Evolutionary conservation across 352 stramenopile species (phyloP), one percentile per base, ranked within the genome.

Genomic region (Phytophthora citricola): DNA sequence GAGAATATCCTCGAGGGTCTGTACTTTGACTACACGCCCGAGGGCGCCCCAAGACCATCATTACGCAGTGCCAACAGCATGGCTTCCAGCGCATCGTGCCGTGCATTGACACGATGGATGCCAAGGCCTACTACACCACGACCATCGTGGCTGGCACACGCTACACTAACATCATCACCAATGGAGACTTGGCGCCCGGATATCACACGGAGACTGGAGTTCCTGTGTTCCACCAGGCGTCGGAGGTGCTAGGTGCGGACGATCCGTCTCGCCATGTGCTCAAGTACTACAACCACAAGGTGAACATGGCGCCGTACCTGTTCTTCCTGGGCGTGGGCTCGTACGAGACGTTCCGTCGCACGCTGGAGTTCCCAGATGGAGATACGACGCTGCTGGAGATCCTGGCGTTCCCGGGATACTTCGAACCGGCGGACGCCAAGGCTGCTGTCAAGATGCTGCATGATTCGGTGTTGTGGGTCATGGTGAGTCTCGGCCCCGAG

Each of bases 121-220:
- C 82, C 43, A 93, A 93, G 68, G 81, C 82, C 1, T 91, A 89
- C 71, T 91, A 93, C 69, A 93, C 84, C 12, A 93, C 84, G 15
- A 93, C 82, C 0, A 91, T 91, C 41, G 77, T 91, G 10, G 79
- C 84, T 2, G 78, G 83, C 61, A 91, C 81, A 54, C 74, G 71
- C 47, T 93, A 93, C 70, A 93, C 82, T 3, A 93, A 93, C 69
- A 87, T 91, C 44, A 90, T 93, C 61, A 93, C 84, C 20, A 93
- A 91, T 66, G 84, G 84, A 63, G 84, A 93, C 53, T 61, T 90
- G 49, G 82, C 84, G 8, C 84, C 81, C 24, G 81, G 81, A 50
- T 93, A 86, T 54, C 69, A 81, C 58, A 84, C 76, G 36, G 76
- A 83, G 7, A 71, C 75, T n/a, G 80, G 79, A 29, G 79, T 88